phyloP scores from a whole-genome alignment of 306 rosid genomes.

The Medicago lupulina region DNA sequence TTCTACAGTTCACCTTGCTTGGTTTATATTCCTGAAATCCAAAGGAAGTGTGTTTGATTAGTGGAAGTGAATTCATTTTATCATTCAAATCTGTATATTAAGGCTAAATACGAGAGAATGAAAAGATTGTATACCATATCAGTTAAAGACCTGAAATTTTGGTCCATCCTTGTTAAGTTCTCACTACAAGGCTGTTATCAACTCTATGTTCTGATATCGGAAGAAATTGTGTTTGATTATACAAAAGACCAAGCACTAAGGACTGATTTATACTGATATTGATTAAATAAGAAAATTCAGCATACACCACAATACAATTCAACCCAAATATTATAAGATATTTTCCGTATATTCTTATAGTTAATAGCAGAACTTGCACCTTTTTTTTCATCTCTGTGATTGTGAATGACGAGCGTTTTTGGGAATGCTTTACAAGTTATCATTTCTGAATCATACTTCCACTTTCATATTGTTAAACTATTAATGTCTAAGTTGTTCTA shows the following conservation, averaged over 20 bases:
- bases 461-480: slow-evolving; percentile 30
- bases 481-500: slow-evolving; percentile 16
- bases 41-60: not conserved
- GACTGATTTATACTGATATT: not conserved
- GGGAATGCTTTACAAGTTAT: slow-evolving; percentile 24
- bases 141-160: slow-evolving; percentile 18
- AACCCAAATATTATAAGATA: slow-evolving; percentile 3
- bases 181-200: not conserved
- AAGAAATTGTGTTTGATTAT: not conserved
- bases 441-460: slow-evolving; percentile 25
- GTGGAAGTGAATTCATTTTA: not conserved
- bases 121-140: not conserved
- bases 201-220: too few species aligned
- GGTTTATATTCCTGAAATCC: not conserved
- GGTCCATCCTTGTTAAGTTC: slow-evolving; percentile 1
- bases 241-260: not conserved
- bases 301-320: not conserved
- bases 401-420: slow-evolving; percentile 8
- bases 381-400: not conserved
- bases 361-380: slow-evolving; percentile 1
- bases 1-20: not conserved
- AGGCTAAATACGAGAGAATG: slow-evolving; percentile 7
- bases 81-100: slow-evolving; percentile 21
- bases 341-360: not conserved
- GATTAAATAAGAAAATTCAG: not conserved